These are phyloP conservation scores for Mycena kentingensis DNA, from an alignment of 768 basidiomycete species.

Conservation along the genomic window DNA sequence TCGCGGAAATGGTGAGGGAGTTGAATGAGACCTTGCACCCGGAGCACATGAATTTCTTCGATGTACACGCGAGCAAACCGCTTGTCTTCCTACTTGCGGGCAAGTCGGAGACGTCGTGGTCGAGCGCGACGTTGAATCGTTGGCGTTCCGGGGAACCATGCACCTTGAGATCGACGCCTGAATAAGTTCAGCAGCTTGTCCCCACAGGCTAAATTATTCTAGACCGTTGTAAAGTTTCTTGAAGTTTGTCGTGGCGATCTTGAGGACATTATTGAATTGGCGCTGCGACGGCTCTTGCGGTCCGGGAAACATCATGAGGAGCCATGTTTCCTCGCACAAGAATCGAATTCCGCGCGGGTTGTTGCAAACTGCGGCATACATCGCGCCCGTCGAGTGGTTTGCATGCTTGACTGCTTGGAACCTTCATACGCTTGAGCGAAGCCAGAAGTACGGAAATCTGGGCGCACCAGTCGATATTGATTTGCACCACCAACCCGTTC, in stretches of 20 bases:
- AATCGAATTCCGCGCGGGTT: slow-evolving; percentile 24
- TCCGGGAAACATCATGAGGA: slow-evolving; percentile 25
- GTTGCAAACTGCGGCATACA: slow-evolving; percentile 26
- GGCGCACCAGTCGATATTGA: slow-evolving; percentile 29
- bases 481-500: slow-evolving; percentile 23
- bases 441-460: background rate
- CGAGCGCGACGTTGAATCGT: too few relatives aligned
- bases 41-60: slow-evolving; percentile 5
- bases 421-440: slow-evolving; percentile 11
- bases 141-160: too few relatives aligned
- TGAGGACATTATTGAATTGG: slow-evolving; percentile 16
- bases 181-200: background rate
- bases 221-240: slow-evolving; percentile 17
- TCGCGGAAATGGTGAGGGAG: too few relatives aligned
- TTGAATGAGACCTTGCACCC: too few relatives aligned
- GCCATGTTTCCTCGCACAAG: slow-evolving; percentile 25
- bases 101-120: too few relatives aligned
- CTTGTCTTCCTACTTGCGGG: too few relatives aligned
- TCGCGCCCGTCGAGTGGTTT: slow-evolving; percentile 27
- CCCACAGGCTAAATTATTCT: too few relatives aligned
- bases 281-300: slow-evolving; percentile 23
- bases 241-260: slow-evolving; percentile 13
- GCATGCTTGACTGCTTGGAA: slow-evolving; percentile 21
- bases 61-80: too few relatives aligned
- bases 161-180: background rate